Base-by-base conservation (phyloP, 129 eudicot species). In the Artemisia annua region DNA sequence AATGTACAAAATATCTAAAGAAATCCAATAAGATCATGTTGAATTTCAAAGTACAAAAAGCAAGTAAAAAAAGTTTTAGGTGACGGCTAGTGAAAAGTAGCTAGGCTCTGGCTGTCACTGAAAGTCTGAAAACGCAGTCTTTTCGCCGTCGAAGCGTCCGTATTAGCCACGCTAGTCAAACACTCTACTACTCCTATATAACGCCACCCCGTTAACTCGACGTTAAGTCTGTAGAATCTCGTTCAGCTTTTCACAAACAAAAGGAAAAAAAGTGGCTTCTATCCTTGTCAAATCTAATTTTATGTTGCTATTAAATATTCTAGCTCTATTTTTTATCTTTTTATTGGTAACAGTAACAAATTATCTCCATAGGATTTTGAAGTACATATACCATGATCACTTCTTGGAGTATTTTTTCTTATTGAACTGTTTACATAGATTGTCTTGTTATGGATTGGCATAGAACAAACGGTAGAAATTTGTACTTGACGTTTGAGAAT, bases 41-140 rank as follows among this genome's bases (percentile, higher is more conserved):
- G 46, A 39, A 39, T 39, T 39, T 7, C 10, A 7, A 39, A 39
- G 46, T 39, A 39, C 46, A 39, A 39, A 39, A 10, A 15, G 71
- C 64, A 52, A 35, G 26, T 63, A 48, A 64, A 74, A 30, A 52
- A 3, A 17, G 22, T 20, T 11, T 26, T 14, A 49, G 24, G 59
- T 60, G 76, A 72, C 61, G 13, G 46, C 72, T 20, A 75, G 1
- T 0, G 48, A 22, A 66, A 57, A 39, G 46, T 39, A 39, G 46
- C 46, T 75, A 75, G 74, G 74, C 22, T 75, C 60, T 66, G 68
- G 74, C 22, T 75, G 74, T 66, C 52, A 62, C 61, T 28, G 16
- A 13, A 6, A 62, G 49, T 11, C 44, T 24, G 7, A 11, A 4
- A 15, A 2, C 5, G 70, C 62, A 73, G 70, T 73, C 70, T 73